Base-by-base conservation (phyloP, 2,329 filamentous ascomycete genomes). In the Grosmannia penicillata region DNA sequence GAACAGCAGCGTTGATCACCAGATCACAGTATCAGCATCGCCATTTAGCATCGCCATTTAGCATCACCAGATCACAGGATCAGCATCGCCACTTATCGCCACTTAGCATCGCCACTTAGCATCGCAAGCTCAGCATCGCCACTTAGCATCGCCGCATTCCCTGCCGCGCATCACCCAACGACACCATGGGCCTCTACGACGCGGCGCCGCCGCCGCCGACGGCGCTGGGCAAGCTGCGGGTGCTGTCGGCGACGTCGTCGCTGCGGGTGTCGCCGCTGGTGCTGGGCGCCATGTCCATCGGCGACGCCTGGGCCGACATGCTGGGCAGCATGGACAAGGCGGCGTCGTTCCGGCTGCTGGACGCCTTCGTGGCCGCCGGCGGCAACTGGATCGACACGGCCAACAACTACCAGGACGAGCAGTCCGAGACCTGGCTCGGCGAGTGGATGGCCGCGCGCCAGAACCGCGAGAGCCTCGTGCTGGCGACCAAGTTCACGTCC, bases 381-480 rank as follows among this genome's bases (percentile, higher is more conserved):
- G 76, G 77, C 13, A 81, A 81, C 56, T 78, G 81, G 53, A 76
- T 81, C 51, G 77, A 82, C 53, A 79, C 73, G 0, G 56, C 69
- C 47, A 72, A 68, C 56, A 62, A 61, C 45, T 78, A 77, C 53
- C 68, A 76, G 47, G 47, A 65, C 42, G 71, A 69, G 37, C 56
- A 77, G 48, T 75, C 70, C 0, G 72, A 77, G 45, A 48, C 41
- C 11, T 72, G 65, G 63, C 49, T 78, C 15, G 72, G 72, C 15
- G 68, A 75, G 45, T 78, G 70, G 68, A 65, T 74, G 58, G 38
- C 51, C 0, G 37, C 47, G 3, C 61, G 63, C n/a, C 49, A 56
- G 9, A 68, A 66, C 46, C 63, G 75, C 1, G 69, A 75, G 48
- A 53, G 61, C 33, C 53, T 74, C 36, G 63, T 75, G 22, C 45